Percentiles rank a stretch among this genome's conserved stretches.
These are phyloP conservation scores for Alternaria dauci DNA, from an alignment of 2,329 filamentous ascomycete genomes.

Conservation along the genomic window DNA sequence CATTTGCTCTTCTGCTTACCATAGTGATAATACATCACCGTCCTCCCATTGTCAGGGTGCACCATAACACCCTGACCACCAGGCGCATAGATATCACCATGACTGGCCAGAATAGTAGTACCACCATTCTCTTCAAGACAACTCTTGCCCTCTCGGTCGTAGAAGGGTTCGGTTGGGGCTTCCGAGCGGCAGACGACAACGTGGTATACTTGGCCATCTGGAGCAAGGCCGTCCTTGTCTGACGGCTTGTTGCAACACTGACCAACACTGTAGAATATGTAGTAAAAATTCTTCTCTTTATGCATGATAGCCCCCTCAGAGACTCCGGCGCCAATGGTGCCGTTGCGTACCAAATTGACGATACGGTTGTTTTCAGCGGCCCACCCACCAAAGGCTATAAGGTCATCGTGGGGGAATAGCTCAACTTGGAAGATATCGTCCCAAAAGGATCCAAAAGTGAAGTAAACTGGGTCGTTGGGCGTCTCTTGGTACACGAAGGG, in stretches of 20 bases:
- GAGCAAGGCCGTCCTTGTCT: constrained; percentile 49
- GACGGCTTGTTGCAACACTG: constrained; percentile 65
- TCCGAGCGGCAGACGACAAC: constrained; percentile 68
- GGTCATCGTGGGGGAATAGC: constrained; percentile 43
- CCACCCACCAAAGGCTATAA: constrained; percentile 17
- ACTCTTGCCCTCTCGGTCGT: constrained; percentile 30
- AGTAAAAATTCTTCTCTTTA: constrained; percentile 62
- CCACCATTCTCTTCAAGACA: constrained; percentile 64
- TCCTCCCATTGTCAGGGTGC: constrained; percentile 22
- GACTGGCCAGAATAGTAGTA: constrained; percentile 65
- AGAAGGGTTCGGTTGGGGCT: constrained; percentile 61
- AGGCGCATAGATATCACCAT: constrained; percentile 54
- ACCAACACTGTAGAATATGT: constrained; percentile 68
- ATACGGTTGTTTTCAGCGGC: constrained; percentile 14
- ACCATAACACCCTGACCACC: constrained; percentile 44
- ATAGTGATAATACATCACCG: constrained; percentile 47
- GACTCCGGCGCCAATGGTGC: constrained; percentile 28
- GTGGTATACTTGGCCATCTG: constrained; percentile 67
- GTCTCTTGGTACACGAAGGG: constrained; percentile 52
- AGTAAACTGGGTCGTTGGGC: constrained; percentile 46
- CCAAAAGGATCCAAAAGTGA: constrained; percentile 75
- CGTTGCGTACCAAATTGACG: constrained; percentile 31
- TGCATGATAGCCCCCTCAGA: constrained; percentile 64
- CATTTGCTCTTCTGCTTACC: constrained; percentile 17
- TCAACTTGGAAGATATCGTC: constrained; percentile 67